These are phyloP conservation scores for Aspergillus saccharolyticus DNA, from an alignment of 495 filamentous ascomycete species.

Conservation along the genomic window DNA sequence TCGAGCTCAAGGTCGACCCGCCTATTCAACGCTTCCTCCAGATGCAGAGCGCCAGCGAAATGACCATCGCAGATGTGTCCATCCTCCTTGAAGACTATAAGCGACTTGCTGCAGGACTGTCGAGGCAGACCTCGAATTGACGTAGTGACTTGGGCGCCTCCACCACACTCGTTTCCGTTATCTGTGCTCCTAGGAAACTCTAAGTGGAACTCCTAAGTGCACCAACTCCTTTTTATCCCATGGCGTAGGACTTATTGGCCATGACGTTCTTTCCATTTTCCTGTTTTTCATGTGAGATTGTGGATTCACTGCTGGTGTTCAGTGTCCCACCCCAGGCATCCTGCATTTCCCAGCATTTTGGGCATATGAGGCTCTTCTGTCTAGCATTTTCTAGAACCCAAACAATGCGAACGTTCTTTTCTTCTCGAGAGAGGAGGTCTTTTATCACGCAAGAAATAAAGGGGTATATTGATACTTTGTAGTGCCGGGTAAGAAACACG, in stretches of 20 bases:
- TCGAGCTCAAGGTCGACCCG: slow-evolving; percentile 52
- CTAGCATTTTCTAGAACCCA: slow-evolving; percentile 13
- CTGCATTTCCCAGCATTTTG: slow-evolving; percentile 8
- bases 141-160: background rate
- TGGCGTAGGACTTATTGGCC: background rate
- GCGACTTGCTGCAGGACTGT: slow-evolving; percentile 53
- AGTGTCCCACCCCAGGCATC: background rate
- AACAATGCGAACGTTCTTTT: background rate
- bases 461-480: background rate
- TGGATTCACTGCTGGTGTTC: slow-evolving; percentile 17
- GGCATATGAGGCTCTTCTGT: background rate
- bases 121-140: slow-evolving; percentile 32
- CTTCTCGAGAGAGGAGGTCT: background rate
- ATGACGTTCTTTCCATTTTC: background rate
- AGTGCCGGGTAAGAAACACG: background rate
- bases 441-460: background rate
- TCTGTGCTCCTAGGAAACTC: no score
- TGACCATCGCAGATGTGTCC: slow-evolving; percentile 76
- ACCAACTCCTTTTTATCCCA: background rate
- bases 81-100: slow-evolving; percentile 85
- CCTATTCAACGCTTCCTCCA: slow-evolving; percentile 81
- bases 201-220: no score
- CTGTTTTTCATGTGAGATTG: slow-evolving; percentile 2
- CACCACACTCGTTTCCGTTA: background rate
- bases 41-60: slow-evolving; percentile 66